Evolutionary conservation across 2,329 filamentous ascomycete species (phyloP).

Genomic region (Amauroascus verrucosus): DNA sequence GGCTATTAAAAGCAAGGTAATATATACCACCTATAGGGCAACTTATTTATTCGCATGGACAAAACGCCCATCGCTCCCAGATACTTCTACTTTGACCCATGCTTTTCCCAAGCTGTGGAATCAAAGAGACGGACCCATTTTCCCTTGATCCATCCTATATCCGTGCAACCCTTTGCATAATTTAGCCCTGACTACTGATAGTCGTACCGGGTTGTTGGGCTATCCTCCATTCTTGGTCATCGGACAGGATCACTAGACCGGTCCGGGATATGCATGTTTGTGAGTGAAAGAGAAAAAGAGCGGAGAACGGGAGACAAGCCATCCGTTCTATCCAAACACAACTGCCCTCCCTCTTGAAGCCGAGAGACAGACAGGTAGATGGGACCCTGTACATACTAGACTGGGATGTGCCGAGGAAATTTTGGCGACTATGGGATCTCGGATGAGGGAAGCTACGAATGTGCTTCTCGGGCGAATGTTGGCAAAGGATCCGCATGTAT

Average conservation of each 20-base stretch:
- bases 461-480: neutral
- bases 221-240: neutral
- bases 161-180: no score
- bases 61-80: no score
- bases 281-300: neutral
- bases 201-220: neutral
- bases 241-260: neutral
- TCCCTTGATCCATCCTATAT: no score
- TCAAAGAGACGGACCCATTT: no score
- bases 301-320: neutral
- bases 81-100: no score
- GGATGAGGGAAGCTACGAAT: neutral
- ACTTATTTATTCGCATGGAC: no score
- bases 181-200: neutral
- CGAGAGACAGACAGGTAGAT: no score
- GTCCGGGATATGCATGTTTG: neutral
- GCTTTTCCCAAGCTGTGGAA: no score
- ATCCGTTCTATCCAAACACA: neutral
- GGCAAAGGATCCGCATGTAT: neutral
- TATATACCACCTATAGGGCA: no score
- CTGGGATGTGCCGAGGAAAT: neutral
- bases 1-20: no score
- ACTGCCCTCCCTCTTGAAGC: no score
- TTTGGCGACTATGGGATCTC: neutral
- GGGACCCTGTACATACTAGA: neutral